phyloP scores from a whole-genome alignment of 1,284 basidiomycete species.

The Anthracocystis walkeri region DNA sequence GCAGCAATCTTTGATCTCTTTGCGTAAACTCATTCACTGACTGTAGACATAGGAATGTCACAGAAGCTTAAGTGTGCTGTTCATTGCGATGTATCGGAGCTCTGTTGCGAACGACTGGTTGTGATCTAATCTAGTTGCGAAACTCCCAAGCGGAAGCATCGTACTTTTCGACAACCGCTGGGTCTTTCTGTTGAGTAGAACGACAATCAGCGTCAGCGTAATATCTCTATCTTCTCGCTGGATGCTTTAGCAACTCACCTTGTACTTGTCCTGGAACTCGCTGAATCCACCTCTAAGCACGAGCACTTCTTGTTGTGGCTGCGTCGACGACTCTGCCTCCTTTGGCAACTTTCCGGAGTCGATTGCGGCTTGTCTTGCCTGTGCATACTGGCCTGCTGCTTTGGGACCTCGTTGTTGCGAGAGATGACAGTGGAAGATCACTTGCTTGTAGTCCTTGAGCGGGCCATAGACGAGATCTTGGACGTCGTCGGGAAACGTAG shows the following conservation, averaged over 20 bases:
- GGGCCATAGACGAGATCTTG: slow-evolving; percentile 57
- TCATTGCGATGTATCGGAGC: not conserved
- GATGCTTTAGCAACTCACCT: slow-evolving; percentile 32
- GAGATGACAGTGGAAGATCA: slow-evolving; percentile 70
- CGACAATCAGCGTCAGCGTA: slow-evolving; percentile 12
- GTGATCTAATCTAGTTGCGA: slow-evolving; percentile 30
- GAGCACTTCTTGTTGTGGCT: slow-evolving; percentile 60
- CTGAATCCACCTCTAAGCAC: slow-evolving; percentile 69
- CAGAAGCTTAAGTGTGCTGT: not conserved
- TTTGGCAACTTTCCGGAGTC: slow-evolving; percentile 23
- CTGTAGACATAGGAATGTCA: too few species aligned
- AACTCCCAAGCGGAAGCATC: slow-evolving; percentile 62
- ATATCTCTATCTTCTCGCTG: slow-evolving; percentile 26
- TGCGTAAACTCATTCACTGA: too few species aligned
- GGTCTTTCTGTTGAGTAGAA: slow-evolving; percentile 43
- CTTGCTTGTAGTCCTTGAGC: slow-evolving; percentile 57
- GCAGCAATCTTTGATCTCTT: slow-evolving; percentile 20
- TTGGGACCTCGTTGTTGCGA: slow-evolving; percentile 69
- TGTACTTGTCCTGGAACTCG: slow-evolving; percentile 66
- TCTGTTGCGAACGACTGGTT: not conserved
- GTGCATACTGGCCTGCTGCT: slow-evolving; percentile 68
- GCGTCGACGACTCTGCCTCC: not conserved
- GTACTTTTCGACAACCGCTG: slow-evolving; percentile 64
- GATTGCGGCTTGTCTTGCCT: slow-evolving; percentile 55
- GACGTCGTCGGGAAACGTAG: slow-evolving; percentile 55